phyloP scores from a whole-genome alignment of 1,139 yeast species.

The Spathaspora sp. region DNA sequence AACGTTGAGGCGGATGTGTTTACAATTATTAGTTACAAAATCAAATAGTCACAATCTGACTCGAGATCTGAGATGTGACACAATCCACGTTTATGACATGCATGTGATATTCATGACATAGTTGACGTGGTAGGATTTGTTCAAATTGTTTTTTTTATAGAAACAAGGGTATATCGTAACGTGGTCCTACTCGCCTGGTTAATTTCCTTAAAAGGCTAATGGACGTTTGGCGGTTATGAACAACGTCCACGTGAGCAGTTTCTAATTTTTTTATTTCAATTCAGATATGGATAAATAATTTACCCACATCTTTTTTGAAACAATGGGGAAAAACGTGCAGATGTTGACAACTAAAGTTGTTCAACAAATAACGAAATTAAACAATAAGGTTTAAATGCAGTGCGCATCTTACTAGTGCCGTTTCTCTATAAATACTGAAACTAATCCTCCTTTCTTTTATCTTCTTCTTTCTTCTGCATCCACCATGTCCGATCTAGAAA shows the following conservation, averaged over 20 bases:
- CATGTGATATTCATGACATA: background rate
- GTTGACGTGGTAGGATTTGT: too few species aligned
- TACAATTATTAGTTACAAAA: background rate
- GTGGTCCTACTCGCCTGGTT: background rate
- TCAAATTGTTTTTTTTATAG: too few species aligned
- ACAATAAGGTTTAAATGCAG: background rate
- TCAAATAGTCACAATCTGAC: conserved; percentile 1
- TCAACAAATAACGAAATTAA: background rate
- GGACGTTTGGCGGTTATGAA: background rate
- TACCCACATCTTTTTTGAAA: background rate
- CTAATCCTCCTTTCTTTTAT: background rate
- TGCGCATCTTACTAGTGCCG: background rate
- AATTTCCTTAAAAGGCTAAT: background rate
- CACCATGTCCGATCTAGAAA: background rate
- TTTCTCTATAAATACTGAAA: background rate
- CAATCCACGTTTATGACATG: background rate
- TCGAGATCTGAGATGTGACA: background rate
- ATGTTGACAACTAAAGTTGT: background rate
- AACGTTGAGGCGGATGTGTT: background rate
- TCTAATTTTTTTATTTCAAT: background rate
- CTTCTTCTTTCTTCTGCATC: background rate
- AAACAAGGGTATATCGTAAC: too few species aligned
- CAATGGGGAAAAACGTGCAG: conserved; percentile 1
- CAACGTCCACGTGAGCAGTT: background rate
- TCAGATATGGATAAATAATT: background rate